phyloP scores from a whole-genome alignment of 2,329 filamentous ascomycete genomes.

The Tolypocladium tundrense region DNA sequence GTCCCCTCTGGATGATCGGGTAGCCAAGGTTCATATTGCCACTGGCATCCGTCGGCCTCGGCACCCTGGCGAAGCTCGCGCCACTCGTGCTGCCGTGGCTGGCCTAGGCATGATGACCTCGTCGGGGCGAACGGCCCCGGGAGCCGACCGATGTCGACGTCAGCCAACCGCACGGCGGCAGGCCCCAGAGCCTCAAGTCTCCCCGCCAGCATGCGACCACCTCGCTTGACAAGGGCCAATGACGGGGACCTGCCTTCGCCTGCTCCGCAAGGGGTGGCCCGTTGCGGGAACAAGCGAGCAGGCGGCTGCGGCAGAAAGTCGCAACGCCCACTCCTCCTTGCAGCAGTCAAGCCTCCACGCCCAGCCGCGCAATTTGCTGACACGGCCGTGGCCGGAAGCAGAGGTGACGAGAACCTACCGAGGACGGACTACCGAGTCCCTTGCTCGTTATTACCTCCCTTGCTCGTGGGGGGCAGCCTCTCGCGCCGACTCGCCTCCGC shows the following conservation, averaged over 20 bases:
- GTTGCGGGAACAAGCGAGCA: background rate
- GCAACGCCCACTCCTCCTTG: background rate
- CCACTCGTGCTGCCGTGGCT: background rate
- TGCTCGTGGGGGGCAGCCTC: no score
- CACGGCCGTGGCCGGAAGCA: background rate
- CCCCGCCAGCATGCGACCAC: constrained; percentile 1
- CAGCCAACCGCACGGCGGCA: background rate
- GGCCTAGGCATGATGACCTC: background rate
- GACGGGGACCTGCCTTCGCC: background rate
- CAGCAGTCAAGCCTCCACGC: background rate
- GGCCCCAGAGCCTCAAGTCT: background rate
- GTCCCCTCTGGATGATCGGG: no score
- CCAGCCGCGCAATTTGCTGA: background rate
- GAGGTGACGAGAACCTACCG: background rate
- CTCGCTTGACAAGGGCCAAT: constrained; percentile 7
- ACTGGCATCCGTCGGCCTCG: background rate
- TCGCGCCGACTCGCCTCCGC: background rate
- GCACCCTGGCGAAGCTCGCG: background rate
- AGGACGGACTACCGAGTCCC: no score
- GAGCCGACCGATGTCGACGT: background rate
- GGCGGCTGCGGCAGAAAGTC: background rate
- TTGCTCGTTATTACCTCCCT: no score
- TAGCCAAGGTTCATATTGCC: background rate
- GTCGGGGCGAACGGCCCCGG: background rate
- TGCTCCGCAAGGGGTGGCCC: background rate